Conservation (phyloP, 768 basidiomycete species). For the Lentinula raphanica region DNA sequence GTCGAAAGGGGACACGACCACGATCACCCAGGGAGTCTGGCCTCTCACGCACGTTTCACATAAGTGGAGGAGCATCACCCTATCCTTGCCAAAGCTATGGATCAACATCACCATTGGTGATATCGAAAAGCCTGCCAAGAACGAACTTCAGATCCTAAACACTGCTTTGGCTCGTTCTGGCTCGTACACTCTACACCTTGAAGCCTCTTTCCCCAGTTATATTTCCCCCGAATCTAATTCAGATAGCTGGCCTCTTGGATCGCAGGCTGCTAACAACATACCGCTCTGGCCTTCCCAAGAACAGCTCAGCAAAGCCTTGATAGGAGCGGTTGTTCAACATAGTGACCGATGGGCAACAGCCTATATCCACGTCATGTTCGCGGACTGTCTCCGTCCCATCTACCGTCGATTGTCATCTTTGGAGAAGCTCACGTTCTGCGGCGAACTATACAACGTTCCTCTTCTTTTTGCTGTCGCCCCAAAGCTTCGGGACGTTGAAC, state of each 20-base stretch:
- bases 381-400: neutral
- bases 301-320: neutral
- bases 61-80: no score
- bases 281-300: neutral
- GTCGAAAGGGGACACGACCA: no score
- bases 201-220: neutral
- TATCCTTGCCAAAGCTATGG: no score
- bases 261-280: neutral
- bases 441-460: neutral
- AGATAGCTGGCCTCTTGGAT: neutral
- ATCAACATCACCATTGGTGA: no score
- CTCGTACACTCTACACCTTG: neutral
- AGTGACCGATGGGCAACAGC: neutral
- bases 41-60: no score
- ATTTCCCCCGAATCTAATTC: no score
- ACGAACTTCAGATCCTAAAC: neutral
- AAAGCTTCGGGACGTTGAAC: no score
- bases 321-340: neutral
- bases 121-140: neutral
- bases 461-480: no score
- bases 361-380: neutral
- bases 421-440: neutral
- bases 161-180: neutral
- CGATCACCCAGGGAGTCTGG: no score
- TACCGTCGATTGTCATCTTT: neutral